These are phyloP conservation scores for Pseudotsuga menziesii DNA, from an alignment of 75 land plant genomes.

Conservation along the genomic window DNA sequence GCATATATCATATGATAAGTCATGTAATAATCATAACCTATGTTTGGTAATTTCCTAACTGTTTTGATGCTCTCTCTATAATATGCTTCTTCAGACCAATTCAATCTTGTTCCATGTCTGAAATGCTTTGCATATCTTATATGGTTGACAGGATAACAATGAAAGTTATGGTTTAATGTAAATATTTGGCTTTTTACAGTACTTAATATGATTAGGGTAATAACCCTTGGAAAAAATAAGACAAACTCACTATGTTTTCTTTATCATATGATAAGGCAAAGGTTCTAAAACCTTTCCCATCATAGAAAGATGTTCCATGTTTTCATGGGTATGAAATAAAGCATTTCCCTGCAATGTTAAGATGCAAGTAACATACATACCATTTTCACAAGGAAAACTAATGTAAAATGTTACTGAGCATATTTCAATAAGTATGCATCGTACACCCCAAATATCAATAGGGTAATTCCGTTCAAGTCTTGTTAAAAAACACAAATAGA, in stretches of 20 bases:
- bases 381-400: too few species aligned
- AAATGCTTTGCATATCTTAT: not conserved
- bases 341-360: too few species aligned
- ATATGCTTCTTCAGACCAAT: not conserved
- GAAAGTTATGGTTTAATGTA: too few species aligned
- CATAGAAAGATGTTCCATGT: too few species aligned
- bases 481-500: slow-evolving; percentile 13
- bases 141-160: not conserved
- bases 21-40: not conserved
- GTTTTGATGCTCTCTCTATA: too few species aligned
- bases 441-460: slow-evolving; percentile 93
- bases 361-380: too few species aligned
- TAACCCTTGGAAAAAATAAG: not conserved
- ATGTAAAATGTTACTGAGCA: too few species aligned
- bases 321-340: slow-evolving; percentile 79
- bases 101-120: not conserved
- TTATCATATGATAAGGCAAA: slow-evolving; percentile 59
- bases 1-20: not conserved
- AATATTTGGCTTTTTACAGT: too few species aligned
- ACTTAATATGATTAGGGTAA: not conserved
- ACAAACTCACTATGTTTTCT: slow-evolving; percentile 53
- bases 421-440: too few species aligned
- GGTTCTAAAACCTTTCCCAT: slow-evolving; percentile 70
- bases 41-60: not conserved
- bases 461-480: slow-evolving; percentile 96